A percentile compares a stretch with the other conserved stretches of the same genome.
Evolutionary conservation across 805 yeast species (phyloP).

Genomic region (Lipomyces sp.): DNA sequence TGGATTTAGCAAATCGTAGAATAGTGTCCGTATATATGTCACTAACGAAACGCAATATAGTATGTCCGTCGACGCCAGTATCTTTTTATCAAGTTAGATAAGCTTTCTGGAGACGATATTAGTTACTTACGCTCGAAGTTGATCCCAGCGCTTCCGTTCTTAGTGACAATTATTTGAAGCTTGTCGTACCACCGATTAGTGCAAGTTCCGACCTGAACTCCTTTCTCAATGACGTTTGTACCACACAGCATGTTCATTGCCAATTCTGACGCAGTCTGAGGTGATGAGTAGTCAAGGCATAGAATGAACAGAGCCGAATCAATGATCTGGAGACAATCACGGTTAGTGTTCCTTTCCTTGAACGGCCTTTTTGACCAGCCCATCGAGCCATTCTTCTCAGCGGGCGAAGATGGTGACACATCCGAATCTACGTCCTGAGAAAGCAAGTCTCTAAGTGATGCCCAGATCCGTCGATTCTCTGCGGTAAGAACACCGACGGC

Average conservation of each 20-base stretch:
- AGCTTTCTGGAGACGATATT: background rate
- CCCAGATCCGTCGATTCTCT: conserved; percentile 88
- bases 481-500: conserved; percentile 91
- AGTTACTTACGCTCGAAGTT: conserved; percentile 67
- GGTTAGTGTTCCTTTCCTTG: conserved; percentile 52
- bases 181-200: conserved; percentile 96
- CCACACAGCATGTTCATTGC: conserved; percentile 90
- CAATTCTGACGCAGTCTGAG: conserved; percentile 61
- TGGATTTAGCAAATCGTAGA: conserved; percentile 79
- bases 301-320: conserved; percentile 83
- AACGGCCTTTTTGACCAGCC: background rate
- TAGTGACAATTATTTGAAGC: conserved; percentile 81
- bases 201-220: conserved; percentile 92
- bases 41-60: conserved; percentile 82
- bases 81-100: conserved; percentile 41
- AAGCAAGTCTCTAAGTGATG: conserved; percentile 64
- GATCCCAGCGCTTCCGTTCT: conserved; percentile 89
- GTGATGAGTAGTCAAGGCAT: conserved; percentile 78
- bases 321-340: conserved; percentile 71
- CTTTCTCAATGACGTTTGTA: conserved; percentile 73
- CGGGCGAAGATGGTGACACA: background rate
- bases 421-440: conserved; percentile 47
- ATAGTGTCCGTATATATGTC: conserved; percentile 93
- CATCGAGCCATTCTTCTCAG: background rate
- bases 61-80: conserved; percentile 94